Evolutionary conservation across 2,329 filamentous ascomycete species (phyloP), one percentile per base, ranked within the genome.

Genomic region (Diaporthe nobilis): DNA sequence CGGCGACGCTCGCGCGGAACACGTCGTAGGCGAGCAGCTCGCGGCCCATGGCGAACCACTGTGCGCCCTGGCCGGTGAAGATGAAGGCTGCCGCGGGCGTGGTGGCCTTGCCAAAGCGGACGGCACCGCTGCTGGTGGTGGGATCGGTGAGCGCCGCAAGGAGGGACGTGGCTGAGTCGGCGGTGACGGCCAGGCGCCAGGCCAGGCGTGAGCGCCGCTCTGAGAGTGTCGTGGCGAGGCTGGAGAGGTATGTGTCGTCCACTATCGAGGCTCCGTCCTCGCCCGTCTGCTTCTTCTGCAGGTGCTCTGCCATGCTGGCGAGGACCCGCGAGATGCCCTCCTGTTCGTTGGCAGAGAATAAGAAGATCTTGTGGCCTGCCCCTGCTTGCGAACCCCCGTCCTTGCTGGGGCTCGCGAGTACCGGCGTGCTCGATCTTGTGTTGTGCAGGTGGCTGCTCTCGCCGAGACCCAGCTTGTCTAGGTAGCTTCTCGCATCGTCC

Each of bases 41-140:
- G 15, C 76, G 71, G 25, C 80, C 81, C 81, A 82, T 82, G 28
- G 77, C 75, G 47, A 58, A 74, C 79, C 80, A 84, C 76, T 84
- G 82, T 5, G 82, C 82, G 20, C 83, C 83, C 68, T 84, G 82
- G 28, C 83, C 83, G 4, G 82, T 82, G 77, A 83, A 84, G 4
- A 80, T 80, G 71, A 82, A 82, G 61, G 72, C 73, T 34, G 61
- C 53, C n/a, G 60, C 39, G 8, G 74, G 70, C 34, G 39, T 49
- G 22, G 58, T 49, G 37, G 68, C 74, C 5, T 75, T 75, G 34
- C 73, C 73, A 12, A 47, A 47, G 25, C 73, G 73, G 20, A 75
- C 34, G 25, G 73, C 73, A 49, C 65, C 17, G 42, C 25, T 65
- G 55, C 20, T 53, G 28, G 73, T 71, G 15, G 44, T 55, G 47